These are phyloP conservation scores for Pythium periplocum DNA, from an alignment of 352 stramenopile genomes.

Conservation along the genomic window DNA sequence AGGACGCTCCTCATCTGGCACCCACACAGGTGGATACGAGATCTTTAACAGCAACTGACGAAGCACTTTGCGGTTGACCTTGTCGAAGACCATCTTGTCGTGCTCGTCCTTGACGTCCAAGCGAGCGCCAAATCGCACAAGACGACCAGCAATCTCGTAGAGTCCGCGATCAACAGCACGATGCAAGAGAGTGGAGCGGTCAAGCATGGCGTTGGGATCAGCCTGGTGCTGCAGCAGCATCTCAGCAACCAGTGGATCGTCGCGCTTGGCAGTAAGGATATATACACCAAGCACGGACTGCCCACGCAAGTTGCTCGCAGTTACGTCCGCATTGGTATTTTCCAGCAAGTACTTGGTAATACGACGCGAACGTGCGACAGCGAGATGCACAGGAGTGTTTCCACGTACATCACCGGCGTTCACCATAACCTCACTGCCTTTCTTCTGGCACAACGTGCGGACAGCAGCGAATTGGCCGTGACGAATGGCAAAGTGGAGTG, in stretches of 20 bases:
- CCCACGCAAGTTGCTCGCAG: conserved; percentile 57
- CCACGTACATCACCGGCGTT: conserved; percentile 63
- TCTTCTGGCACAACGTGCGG: conserved; percentile 65
- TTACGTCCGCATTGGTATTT: conserved; percentile 46
- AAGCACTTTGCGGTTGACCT: conserved; percentile 68
- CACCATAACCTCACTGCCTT: conserved; percentile 46
- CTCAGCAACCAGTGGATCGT: conserved; percentile 73
- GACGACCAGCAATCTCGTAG: conserved; percentile 67
- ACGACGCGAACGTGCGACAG: conserved; percentile 71
- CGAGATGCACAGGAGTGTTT: conserved; percentile 78
- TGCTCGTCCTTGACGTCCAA: conserved; percentile 72
- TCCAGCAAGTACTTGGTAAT: conserved; percentile 83
- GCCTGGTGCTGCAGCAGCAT: conserved; percentile 77
- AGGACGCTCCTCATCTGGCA: conserved; percentile 63
- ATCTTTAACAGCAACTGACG: conserved; percentile 75
- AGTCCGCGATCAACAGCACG: conserved; percentile 64
- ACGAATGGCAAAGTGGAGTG: conserved; percentile 74
- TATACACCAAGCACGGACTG: conserved; percentile 73
- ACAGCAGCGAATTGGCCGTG: conserved; percentile 73
- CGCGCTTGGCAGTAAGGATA: conserved; percentile 68
- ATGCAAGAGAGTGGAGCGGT: conserved; percentile 69
- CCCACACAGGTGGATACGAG: conserved; percentile 74
- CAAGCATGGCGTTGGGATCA: conserved; percentile 58
- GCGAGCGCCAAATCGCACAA: conserved; percentile 74
- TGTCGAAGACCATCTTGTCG: conserved; percentile 80